These are phyloP conservation scores for Lactarius psammicola DNA, from an alignment of 768 basidiomycete species.

Conservation along the genomic window DNA sequence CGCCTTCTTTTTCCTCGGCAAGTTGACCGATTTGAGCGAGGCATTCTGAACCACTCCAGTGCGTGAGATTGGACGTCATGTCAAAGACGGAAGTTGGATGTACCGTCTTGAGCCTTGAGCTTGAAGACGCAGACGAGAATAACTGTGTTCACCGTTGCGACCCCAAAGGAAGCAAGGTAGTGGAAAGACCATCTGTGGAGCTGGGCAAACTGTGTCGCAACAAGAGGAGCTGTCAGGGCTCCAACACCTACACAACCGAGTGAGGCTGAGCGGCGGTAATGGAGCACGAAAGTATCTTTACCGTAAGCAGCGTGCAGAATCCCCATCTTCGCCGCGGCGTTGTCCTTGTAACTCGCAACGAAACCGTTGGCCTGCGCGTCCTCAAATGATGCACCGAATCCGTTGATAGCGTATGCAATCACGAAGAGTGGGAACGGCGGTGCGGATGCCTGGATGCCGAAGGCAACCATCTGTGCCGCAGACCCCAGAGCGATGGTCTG, in stretches of 20 bases:
- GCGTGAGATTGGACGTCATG: background rate
- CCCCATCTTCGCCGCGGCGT: conserved; percentile 65
- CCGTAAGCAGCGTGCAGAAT: conserved; percentile 66
- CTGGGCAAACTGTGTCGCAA: conserved; percentile 78
- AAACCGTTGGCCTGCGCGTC: conserved; percentile 74
- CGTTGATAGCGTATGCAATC: conserved; percentile 46
- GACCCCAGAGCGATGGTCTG: conserved; percentile 49
- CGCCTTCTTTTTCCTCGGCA: conserved; percentile 38
- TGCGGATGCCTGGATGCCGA: conserved; percentile 51
- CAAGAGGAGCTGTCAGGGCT: conserved; percentile 67
- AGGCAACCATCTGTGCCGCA: conserved; percentile 51
- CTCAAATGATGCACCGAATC: conserved; percentile 52
- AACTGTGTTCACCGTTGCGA: conserved; percentile 58
- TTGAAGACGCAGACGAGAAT: conserved; percentile 59
- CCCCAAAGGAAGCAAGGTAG: conserved; percentile 64
- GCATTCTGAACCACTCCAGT: conserved; percentile 43
- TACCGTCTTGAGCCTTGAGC: conserved; percentile 70
- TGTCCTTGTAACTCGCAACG: conserved; percentile 57
- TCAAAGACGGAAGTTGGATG: conserved; percentile 12
- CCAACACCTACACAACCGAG: conserved; percentile 49
- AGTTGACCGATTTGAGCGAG: conserved; percentile 52
- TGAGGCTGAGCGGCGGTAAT: background rate
- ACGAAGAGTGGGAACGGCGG: conserved; percentile 66
- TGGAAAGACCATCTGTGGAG: conserved; percentile 71
- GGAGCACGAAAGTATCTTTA: conserved; percentile 25